These are phyloP conservation scores for Pestalotiopsis sp. DNA, from an alignment of 2,329 filamentous ascomycete genomes.

Conservation along the genomic window DNA sequence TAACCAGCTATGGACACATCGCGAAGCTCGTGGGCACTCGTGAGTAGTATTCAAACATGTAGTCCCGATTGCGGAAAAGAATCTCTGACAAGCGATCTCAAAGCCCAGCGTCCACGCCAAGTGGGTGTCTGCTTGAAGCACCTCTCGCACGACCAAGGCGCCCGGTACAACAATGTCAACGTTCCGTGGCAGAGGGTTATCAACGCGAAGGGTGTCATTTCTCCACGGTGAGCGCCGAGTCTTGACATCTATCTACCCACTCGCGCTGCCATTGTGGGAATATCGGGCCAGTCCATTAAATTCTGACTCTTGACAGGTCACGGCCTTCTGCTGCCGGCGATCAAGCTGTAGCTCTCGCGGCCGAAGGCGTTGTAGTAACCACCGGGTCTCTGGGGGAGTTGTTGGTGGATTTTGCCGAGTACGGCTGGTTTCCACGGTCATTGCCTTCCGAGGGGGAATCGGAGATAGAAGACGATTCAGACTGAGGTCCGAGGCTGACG, in stretches of 20 bases:
- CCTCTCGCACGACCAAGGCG: conserved; percentile 57
- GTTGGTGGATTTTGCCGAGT: conserved; percentile 49
- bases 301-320: conserved; percentile 36
- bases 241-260: not conserved
- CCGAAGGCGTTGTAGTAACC: conserved; percentile 54
- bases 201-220: conserved; percentile 83
- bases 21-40: conserved; percentile 71
- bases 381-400: conserved; percentile 51
- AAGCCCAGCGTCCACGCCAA: conserved; percentile 75
- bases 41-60: conserved; percentile 40
- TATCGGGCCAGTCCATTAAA: not conserved
- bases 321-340: conserved; percentile 47
- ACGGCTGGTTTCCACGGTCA: conserved; percentile 55
- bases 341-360: conserved; percentile 50
- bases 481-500: not conserved
- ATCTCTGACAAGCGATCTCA: not conserved
- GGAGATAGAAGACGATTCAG: not conserved
- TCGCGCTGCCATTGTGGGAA: not conserved
- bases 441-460: conserved; percentile 46
- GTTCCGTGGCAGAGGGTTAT: conserved; percentile 96
- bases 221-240: conserved; percentile 73
- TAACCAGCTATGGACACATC: conserved; percentile 87
- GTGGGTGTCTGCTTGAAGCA: conserved; percentile 91
- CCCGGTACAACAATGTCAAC: conserved; percentile 68
- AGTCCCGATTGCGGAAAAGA: not conserved